Evolutionary conservation across 1,284 basidiomycete genomes (phyloP), one percentile per base, ranked within the genome.

Genomic region (Malassezia dermatis): DNA sequence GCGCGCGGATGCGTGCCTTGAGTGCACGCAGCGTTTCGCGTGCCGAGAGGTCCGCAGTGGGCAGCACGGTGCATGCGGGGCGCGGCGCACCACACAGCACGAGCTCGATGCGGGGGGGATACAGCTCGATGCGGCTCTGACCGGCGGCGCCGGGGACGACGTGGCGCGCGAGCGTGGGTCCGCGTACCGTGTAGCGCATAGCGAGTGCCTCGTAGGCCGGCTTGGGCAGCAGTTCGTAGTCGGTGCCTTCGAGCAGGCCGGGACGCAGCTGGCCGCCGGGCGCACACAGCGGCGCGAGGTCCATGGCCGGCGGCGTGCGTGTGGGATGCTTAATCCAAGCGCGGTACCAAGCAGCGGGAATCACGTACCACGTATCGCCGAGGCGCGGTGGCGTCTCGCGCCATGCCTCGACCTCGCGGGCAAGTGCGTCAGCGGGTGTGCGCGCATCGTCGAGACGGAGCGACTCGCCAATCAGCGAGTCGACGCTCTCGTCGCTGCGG

Each of bases 351-450:
- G 69, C 64, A 44, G 80, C 75, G 27, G 83, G 80, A 28, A 90
- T 78, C 48, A 91, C 76, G 75, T 83, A 88, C 87, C 88, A 91
- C 2, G 79, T 83, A 51, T 88, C 81, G 35, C 84, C 86, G 15
- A 62, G 56, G 28, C 47, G 50, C 79, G 89, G 81, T 21, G 78
- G 76, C n/a, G 41, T 30, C 37, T 70, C 69, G 30, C 67, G 67
- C 27, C 19, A 32, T 5, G 34, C 43, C 21, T 46, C 49, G 31
- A 62, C 41, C 11, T 50, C 35, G 15, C 17, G 48, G 23, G 58
- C 45, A 4, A 48, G 27, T 5, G 55, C 50, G 39, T 21, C 32
- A 8, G 37, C 12, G 24, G 31, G 49, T 34, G 27, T 23, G 19
- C 37, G 49, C 15, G 31, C 28, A 13, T 48, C 46, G 44, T 45